Base-by-base conservation (phyloP, 2,329 filamentous ascomycete genomes). In the Fusarium continuum region DNA sequence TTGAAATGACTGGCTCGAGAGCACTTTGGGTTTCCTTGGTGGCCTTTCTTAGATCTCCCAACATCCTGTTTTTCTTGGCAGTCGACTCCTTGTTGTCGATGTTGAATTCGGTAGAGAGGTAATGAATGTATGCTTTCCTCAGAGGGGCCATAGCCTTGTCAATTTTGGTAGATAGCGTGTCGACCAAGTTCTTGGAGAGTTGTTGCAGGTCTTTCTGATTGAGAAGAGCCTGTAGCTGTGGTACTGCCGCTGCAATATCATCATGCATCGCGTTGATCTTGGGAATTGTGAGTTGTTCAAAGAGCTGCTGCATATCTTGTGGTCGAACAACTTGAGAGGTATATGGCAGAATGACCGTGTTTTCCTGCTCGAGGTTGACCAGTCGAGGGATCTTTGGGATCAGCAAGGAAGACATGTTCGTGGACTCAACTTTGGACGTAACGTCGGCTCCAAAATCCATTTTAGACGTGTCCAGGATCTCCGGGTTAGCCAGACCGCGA, bases 61-160 rank as follows among this genome's bases (percentile, higher is more conserved):
- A 20, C 39, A 60, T 60, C 4, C 9, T 60, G 7, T 17, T 60
- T 47, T 60, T 60, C 25, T 47, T 60, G 13, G 26, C 3, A 4
- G 28, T 19, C 3, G 31, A 23, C 2, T 34, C 39, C 4, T 38
- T 58, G 5, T 60, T 9, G 4, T 38, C 19, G 5, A 39, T 36
- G 8, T 59, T 23, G 17, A 60, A 40, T 0, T 34, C 32, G 0
- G 4, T 22, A 2, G 39, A 14, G 1, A 60, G 10, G n/a, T 19
- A 60, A 2, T 16, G 5, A 8, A 47, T 46, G 16, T 60, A 60
- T 4, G 35, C 29, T 3, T 11, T 34, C 16, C 56, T 23, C 4
- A 54, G 17, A 3, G 56, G 40, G 0, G 28, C 16, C 23, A 29
- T 54, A 1, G 22, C 13, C 2, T 23, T 25, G 25, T 47, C 29